Evolutionary conservation across 2,329 filamentous ascomycete genomes (phyloP), one percentile per base, ranked within the genome.

Genomic region (Endothia cerciana): DNA sequence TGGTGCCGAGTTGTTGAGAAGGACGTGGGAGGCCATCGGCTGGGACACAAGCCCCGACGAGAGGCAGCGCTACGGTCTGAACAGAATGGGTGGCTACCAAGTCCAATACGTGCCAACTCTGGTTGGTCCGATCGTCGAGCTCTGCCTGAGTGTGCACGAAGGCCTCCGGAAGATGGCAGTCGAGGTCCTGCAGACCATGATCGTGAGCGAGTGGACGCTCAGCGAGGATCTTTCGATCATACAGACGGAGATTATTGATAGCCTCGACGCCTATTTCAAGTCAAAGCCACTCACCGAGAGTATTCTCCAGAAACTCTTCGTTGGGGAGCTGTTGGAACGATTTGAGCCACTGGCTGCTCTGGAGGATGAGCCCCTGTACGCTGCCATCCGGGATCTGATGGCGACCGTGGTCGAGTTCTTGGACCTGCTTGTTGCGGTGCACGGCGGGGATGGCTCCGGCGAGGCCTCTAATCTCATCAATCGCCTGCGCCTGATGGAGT

Each of bases 171-270:
- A 88, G 69, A 95, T 97, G 77, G 95, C 94, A 0, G 93, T 97
- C 38, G 92, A 97, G 75, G 91, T 99, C 25, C 79, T 99, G 68
- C 93, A 97, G 76, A 97, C 93, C 2, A 99, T 99, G 95, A 97
- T 99, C 73, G 89, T 98, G 71, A 97, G 94, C 78, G 95, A 99
- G 78, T 99, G 95, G 95, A 94, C 93, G 19, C 79, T 99, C 69
- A 97, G 93, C 74, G 92, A 97, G 75, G 94, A 98, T 75, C 80
- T 99, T 58, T 91, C 91, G 2, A 89, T 95, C 58, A 91, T 99
- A 61, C 94, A 98, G 77, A 95, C 93, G 2, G 95, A 97, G 77
- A 94, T 98, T 82, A 97, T 99, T 72, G 94, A 97, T 73, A 96
- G 92, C 70, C 80, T 99, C 63, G 95, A 99, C 74, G 83, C 86